These are phyloP conservation scores for Cavenderia fasciculata DNA, from an alignment of 78 protist genomes.

Conservation along the genomic window DNA sequence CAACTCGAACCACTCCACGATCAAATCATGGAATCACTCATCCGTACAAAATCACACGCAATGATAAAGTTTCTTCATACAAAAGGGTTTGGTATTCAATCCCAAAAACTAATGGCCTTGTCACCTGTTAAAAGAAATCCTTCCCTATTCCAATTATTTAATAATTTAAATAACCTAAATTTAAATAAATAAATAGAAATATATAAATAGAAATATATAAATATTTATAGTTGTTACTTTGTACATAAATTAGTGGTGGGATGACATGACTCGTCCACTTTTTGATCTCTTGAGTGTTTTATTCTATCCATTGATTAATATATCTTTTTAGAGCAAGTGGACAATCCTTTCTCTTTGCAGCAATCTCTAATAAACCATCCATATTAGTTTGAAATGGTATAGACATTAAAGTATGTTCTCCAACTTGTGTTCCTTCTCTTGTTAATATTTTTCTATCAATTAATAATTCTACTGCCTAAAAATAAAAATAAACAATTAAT, in stretches of 20 bases:
- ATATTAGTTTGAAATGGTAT: neutral
- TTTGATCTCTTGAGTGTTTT: neutral
- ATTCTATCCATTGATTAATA: constrained; percentile 37
- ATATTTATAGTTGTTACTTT: neutral
- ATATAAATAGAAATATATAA: neutral
- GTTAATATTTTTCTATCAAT: neutral
- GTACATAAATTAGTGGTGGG: too few species aligned
- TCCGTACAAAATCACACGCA: too few species aligned
- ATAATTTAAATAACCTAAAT: too few species aligned
- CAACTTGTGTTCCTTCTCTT: constrained; percentile 2
- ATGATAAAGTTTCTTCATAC: too few species aligned
- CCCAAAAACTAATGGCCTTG: too few species aligned
- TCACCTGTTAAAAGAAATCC: too few species aligned
- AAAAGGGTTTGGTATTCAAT: too few species aligned
- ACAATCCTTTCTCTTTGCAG: neutral
- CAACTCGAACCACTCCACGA: too few species aligned
- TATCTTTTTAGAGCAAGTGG: constrained; percentile 23
- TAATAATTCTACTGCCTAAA: neutral
- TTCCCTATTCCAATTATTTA: too few species aligned
- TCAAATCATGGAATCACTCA: too few species aligned
- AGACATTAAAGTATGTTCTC: constrained; percentile 2
- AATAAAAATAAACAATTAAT: neutral
- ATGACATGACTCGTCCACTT: too few species aligned
- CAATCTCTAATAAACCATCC: neutral
- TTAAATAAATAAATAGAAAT: neutral